Percentiles rank a stretch among this genome's conserved stretches.
Evolutionary conservation across 192 early-diverging fungal genomes (phyloP).

Genomic region (Backusella morwellensis): DNA sequence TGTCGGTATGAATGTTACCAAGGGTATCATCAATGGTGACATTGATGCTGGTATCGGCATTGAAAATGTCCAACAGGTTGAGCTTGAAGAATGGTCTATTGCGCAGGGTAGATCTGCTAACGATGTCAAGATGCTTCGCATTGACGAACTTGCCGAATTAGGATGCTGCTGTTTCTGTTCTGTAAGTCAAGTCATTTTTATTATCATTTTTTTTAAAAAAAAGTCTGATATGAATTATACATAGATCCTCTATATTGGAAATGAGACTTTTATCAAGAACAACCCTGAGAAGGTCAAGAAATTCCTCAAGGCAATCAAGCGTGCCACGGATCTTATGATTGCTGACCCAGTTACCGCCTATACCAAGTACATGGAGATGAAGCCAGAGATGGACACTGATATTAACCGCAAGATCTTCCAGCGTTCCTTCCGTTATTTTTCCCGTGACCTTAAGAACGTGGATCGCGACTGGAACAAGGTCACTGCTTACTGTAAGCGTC

Average conservation of each 20-base stretch:
- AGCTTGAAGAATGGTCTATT: constrained; percentile 57
- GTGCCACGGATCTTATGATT: constrained; percentile 53
- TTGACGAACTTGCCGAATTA: constrained; percentile 64
- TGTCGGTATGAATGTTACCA: constrained; percentile 68
- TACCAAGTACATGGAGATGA: constrained; percentile 55
- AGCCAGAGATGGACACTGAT: constrained; percentile 49
- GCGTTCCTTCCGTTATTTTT: constrained; percentile 62
- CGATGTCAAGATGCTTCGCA: constrained; percentile 62
- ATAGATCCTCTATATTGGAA: constrained; percentile 61
- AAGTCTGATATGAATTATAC: not conserved
- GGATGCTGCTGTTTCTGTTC: constrained; percentile 65
- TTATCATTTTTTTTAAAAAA: not conserved
- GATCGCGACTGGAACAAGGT: constrained; percentile 67
- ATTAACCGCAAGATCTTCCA: constrained; percentile 62
- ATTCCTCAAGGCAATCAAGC: constrained; percentile 53
- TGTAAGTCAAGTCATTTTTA: constrained; percentile 25
- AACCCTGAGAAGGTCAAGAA: constrained; percentile 58
- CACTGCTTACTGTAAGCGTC: constrained; percentile 56
- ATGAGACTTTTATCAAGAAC: constrained; percentile 51
- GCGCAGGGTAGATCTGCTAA: constrained; percentile 39
- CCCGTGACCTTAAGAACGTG: constrained; percentile 54
- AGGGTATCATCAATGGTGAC: constrained; percentile 51
- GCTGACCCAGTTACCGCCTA: constrained; percentile 49
- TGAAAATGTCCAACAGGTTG: constrained; percentile 65
- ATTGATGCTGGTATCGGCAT: constrained; percentile 67